Evolutionary conservation across 2,329 filamentous ascomycete genomes (phyloP).

Genomic region (Sporothrix pseudoabietina): DNA sequence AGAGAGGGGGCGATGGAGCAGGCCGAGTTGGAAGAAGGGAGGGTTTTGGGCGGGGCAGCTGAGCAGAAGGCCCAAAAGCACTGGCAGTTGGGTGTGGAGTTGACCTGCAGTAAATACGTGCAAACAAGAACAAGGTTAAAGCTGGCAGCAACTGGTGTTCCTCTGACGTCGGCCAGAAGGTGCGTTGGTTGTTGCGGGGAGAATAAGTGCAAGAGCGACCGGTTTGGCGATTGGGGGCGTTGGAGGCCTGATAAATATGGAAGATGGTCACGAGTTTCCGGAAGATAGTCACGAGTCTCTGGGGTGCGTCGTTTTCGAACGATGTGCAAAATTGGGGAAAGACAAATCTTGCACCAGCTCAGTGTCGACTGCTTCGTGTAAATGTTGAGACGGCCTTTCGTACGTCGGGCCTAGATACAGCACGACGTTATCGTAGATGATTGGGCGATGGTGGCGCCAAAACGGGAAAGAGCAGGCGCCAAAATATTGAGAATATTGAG

Average conservation of each 20-base stretch:
- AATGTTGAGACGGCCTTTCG: neutral
- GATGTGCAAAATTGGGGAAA: neutral
- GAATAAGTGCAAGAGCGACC: neutral
- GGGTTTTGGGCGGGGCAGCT: conserved; percentile 8
- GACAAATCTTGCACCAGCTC: neutral
- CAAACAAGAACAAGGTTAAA: conserved; percentile 21
- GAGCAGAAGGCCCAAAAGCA: neutral
- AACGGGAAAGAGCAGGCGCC: neutral
- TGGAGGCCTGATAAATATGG: conserved; percentile 8
- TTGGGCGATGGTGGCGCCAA: neutral
- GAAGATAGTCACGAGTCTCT: too few relatives aligned
- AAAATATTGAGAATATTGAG: neutral
- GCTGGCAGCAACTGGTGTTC: neutral
- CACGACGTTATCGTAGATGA: neutral
- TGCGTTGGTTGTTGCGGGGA: neutral
- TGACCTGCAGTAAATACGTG: neutral
- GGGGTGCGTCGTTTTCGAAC: neutral
- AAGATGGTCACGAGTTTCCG: neutral
- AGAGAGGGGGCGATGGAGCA: neutral
- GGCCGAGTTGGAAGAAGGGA: neutral
- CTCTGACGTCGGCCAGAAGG: neutral
- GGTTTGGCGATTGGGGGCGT: neutral
- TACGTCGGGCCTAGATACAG: conserved; percentile 3
- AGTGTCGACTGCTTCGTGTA: neutral
- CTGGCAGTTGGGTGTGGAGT: neutral